phyloP scores from a whole-genome alignment of 805 yeast species.

The Suhomyces canberraensis region DNA sequence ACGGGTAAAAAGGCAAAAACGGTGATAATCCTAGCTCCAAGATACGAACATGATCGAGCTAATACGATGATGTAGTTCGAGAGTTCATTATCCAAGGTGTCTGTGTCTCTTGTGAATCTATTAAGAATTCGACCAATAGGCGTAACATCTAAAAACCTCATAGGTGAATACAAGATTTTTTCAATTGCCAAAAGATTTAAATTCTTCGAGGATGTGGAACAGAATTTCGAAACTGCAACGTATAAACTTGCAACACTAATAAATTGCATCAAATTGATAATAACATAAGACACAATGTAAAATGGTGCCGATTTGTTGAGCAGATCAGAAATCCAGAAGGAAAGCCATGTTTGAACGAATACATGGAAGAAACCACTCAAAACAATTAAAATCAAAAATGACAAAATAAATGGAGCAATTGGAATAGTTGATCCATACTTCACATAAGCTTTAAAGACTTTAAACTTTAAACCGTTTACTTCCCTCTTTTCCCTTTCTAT shows the following conservation, averaged over 20 bases:
- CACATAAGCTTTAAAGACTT: conserved; percentile 13
- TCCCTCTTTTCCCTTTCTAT: conserved; percentile 18
- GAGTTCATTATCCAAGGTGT: conserved; percentile 75
- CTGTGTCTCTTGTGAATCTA: conserved; percentile 85
- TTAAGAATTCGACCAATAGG: conserved; percentile 86
- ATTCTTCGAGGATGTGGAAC: conserved; percentile 49
- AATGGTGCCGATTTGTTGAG: conserved; percentile 50
- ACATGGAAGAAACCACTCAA: conserved; percentile 15
- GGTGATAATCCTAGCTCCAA: conserved; percentile 19
- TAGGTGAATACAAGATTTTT: conserved; percentile 68
- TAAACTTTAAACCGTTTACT: conserved; percentile 10
- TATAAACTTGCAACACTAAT: conserved; percentile 42
- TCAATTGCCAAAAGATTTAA: conserved; percentile 60
- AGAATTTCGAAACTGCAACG: conserved; percentile 43
- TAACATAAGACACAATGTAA: conserved; percentile 71
- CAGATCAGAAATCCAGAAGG: conserved; percentile 26
- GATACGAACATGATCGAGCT: conserved; percentile 48
- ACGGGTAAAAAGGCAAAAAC: conserved; percentile 71
- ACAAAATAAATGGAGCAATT: conserved; percentile 3
- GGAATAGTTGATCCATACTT: conserved; percentile 14
- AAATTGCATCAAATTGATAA: conserved; percentile 51
- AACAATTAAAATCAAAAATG: conserved; percentile 2
- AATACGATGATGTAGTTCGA: conserved; percentile 65
- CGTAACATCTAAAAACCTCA: conserved; percentile 78
- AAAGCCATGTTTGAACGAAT: conserved; percentile 22